A percentile compares a stretch with the other conserved stretches of the same genome.
Evolutionary conservation across 2,329 filamentous ascomycete genomes (phyloP).

Genomic region (Clarireedia sp.): DNA sequence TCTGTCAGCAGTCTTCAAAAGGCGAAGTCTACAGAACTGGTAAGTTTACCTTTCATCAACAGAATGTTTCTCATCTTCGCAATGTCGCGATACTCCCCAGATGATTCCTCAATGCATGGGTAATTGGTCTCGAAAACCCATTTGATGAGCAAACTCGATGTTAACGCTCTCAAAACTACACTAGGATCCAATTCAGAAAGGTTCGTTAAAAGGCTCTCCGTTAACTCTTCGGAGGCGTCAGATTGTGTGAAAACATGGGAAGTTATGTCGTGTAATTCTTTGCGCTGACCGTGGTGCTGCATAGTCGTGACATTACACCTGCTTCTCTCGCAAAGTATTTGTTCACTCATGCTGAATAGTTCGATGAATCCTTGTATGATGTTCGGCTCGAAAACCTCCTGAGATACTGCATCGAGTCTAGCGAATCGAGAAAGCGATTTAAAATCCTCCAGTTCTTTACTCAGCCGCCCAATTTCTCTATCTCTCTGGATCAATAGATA

Average conservation of each 20-base stretch:
- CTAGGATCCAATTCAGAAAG: not conserved
- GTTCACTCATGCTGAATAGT: not conserved
- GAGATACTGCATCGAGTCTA: not conserved
- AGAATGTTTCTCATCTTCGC: not conserved
- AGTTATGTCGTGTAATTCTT: not conserved
- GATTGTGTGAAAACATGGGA: not conserved
- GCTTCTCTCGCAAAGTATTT: not conserved
- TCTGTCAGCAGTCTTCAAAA: not conserved
- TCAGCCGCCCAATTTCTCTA: not conserved
- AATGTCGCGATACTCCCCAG: not conserved
- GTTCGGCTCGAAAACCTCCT: not conserved
- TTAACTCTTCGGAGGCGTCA: not conserved
- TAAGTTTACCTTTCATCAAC: constrained; percentile 3
- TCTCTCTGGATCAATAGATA: not conserved
- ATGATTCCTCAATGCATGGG: constrained; percentile 4
- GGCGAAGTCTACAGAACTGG: not conserved
- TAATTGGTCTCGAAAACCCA: constrained; percentile 14
- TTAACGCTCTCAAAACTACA: not conserved
- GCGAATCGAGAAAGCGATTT: not conserved
- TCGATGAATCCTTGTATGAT: not conserved
- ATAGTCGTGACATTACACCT: not conserved
- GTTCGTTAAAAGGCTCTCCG: not conserved
- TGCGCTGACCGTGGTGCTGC: not conserved
- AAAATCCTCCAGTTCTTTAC: not conserved
- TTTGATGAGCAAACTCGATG: not conserved